Evolutionary conservation across 2,329 filamentous ascomycete species (phyloP), one percentile per base, ranked within the genome.

Genomic region (Ciborinia camelliae): DNA sequence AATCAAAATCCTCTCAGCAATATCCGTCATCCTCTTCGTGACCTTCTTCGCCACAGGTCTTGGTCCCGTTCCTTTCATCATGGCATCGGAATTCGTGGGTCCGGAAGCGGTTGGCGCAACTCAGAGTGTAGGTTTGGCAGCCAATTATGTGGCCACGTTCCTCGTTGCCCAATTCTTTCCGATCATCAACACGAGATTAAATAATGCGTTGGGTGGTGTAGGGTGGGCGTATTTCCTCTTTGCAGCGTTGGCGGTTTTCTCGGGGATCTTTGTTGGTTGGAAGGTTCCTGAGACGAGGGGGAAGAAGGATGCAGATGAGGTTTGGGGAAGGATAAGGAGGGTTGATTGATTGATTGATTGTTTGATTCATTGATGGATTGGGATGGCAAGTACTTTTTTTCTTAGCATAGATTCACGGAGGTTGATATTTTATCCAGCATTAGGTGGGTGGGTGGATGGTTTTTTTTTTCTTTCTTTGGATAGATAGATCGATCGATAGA

Each of bases 161-260:
- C 71, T 96, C 28, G 92, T 99, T 2, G 93, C 94, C 0, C 92
- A 97, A 72, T 96, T 97, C 78, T 97, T 99, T 80, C 94, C 95
- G 0, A 84, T 97, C 26, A 77, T 96, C 67, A 96, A 96, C 74
- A 84, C 86, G 51, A 84, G 84, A 4, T 78, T 97, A 60, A 93
- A 89, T 72, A 75, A 78, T 0, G 73, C 77, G 3, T 75, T 88
- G 14, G 86, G 90, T 0, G 90, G 88, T 0, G 84, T 88, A 3
- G 93, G 94, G 1, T 90, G 89, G 80, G 90, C 95, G 0, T 99
- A 96, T 75, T 96, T 95, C 75, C 82, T 97, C n/a, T 99, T 99
- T 76, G 87, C 92, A 0, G 88, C 76, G 0, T 78, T 96, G 66
- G 92, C 92, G 0, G 80, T 81, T 0, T 71, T 89, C 1, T 90